Conservation (phyloP, 1,284 basidiomycete genomes). For the Sporisorium scitamineum region DNA sequence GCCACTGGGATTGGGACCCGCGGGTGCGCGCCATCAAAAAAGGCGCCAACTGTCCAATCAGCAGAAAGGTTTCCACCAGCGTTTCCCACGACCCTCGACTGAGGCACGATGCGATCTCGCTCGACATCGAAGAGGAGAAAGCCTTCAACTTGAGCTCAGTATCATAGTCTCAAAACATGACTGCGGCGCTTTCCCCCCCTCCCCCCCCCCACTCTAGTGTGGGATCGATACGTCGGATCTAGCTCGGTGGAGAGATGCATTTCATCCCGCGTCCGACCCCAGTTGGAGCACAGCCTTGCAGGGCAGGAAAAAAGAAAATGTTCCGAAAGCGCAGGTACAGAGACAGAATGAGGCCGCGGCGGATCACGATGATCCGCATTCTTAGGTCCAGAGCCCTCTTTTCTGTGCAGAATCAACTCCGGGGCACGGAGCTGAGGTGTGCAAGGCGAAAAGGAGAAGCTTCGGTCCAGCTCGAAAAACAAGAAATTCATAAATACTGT, state of each 20-base stretch:
- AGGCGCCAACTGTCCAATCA: no score
- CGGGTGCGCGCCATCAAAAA: no score
- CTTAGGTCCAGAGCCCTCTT: slow-evolving; percentile 2
- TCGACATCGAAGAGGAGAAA: not conserved
- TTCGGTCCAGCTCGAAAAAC: slow-evolving; percentile 2
- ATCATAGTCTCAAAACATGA: no score
- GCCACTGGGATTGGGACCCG: no score
- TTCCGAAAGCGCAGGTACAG: slow-evolving; percentile 1
- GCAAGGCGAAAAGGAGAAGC: not conserved
- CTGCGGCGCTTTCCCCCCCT: not conserved
- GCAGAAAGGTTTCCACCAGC: no score
- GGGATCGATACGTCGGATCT: slow-evolving; percentile 1
- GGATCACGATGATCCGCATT: not conserved
- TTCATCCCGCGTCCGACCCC: not conserved
- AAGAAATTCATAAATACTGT: no score
- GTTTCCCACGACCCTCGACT: not conserved
- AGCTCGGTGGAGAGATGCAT: not conserved
- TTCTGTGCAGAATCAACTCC: not conserved
- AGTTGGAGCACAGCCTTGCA: not conserved
- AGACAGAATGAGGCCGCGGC: not conserved
- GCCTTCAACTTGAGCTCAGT: no score
- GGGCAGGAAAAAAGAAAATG: not conserved
- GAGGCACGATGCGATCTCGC: not conserved
- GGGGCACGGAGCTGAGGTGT: not conserved
- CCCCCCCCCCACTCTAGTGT: not conserved